Base-by-base conservation (phyloP, 2,329 filamentous ascomycete genomes). In the Penicillium corylophilum region DNA sequence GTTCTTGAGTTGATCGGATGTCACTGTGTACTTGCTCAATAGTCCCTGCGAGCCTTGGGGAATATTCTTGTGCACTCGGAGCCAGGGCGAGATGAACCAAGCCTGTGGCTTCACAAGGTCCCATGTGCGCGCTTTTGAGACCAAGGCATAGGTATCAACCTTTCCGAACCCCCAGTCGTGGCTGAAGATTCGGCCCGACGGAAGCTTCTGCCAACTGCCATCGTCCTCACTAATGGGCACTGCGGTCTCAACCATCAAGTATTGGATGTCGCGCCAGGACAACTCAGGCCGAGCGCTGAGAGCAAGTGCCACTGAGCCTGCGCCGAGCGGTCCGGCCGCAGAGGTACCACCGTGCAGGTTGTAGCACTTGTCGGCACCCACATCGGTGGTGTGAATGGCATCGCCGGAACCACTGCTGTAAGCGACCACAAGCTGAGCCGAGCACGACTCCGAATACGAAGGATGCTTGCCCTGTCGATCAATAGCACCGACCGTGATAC, bases 91-190 rank as follows among this genome's bases (percentile, higher is more conserved):
- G 71, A 88, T 91, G 71, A 82, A 91, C 93, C 94, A 99, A 5
- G 92, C 87, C 73, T 99, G 94, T 8, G 94, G 93, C 73, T 97
- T 97, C 58, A 97, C 91, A 18, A 86, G 81, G 59, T 90, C 79
- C 86, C 90, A 97, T 0, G 80, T 84, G 76, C 90, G 95, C 50
- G 94, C 92, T 48, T 82, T 84, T 65, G 96, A 87, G 15, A 99
- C 89, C 45, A 96, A 83, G 15, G 83, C 82, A 66, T 87, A 96
- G 0, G 88, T 88, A 70, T 99, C 94, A 35, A 97, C 83, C 75
- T 96, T 97, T 67, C 94, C 94, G 66, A 95, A 99, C 39, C 93
- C 94, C 74, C 88, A 99, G 42, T 90, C 90, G 70, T 99, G 94
- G 68, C 91, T 96, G 76, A 88, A 99, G 64, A 90, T 85, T 72